Base-by-base conservation (phyloP, 257 asterid genomes). In the Primulina eburnea region DNA sequence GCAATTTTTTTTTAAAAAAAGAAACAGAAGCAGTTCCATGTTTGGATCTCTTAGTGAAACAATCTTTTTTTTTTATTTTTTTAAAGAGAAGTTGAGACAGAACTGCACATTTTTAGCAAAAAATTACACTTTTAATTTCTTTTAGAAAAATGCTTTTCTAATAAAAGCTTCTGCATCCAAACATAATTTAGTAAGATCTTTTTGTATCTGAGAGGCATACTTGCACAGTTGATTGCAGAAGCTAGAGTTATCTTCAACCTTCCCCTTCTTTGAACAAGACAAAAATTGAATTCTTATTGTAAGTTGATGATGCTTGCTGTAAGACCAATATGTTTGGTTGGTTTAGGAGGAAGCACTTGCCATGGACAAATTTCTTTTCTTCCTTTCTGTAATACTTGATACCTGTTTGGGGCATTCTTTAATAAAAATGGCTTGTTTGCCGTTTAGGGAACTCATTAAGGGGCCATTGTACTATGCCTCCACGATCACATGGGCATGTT, bases 361-460 rank as follows among this genome's bases (percentile, higher is more conserved):
- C 57, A 16, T 50, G 57, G 20, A 29, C 17, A 9, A 43, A 1
- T 8, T 20, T 10, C 20, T 34, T 20, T 35, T 33, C 32, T 64
- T 47, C 7, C 57, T 56, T 57, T 33, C 18, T 34, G 2, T 33
- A 2, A 14, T 18, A 24, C 24, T 55, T 32, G n/a, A 17, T 14
- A 29, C 40, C 40, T 30, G 5, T 34, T 11, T 37, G 35, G 5
- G 7, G 8, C 2, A 9, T 35, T 32, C 0, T 8, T 35, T 33
- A n/a, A 11, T 12, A 8, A 50, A 47, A 50, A 50, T 16, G 21
- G 21, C 2, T 16, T 50, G 57, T 50, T 17, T 50, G 57, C 18
- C 71, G 32, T 65, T 60, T 62, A 85, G 94, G 90, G 85, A 81
- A 66, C 81, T 83, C 60, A 72, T 82, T 28, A 78, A 71, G 79